Percentiles rank a stretch among this genome's conserved stretches.
These are phyloP conservation scores for Erodium maritimum DNA, from an alignment of 345 rosid species.

Conservation along the genomic window DNA sequence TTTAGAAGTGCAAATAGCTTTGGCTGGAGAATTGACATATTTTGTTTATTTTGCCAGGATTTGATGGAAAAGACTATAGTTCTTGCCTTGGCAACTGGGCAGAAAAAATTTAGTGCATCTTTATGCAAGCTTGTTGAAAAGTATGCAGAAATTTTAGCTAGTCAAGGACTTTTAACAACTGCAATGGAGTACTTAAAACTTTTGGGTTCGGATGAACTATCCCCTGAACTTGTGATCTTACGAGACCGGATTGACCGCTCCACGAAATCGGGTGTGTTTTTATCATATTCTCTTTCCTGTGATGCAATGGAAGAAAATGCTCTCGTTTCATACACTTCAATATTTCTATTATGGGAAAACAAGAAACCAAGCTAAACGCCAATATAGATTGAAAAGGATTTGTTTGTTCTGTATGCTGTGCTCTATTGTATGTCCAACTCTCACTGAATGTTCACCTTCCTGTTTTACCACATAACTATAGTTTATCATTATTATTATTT, in stretches of 20 bases:
- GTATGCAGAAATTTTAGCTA: slow-evolving; percentile 92
- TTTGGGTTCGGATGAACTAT: slow-evolving; percentile 67
- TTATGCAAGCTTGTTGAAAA: slow-evolving; percentile 92
- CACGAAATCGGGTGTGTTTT: slow-evolving; percentile 52
- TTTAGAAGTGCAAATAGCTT: neutral
- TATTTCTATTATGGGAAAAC: too few species aligned
- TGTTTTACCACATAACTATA: too few species aligned
- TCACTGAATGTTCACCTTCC: too few species aligned
- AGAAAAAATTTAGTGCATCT: slow-evolving; percentile 80
- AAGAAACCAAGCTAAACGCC: too few species aligned
- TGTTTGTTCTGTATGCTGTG: too few species aligned
- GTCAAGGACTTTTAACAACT: slow-evolving; percentile 76
- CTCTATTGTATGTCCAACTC: too few species aligned
- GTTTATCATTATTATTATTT: too few species aligned
- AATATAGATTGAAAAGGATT: too few species aligned
- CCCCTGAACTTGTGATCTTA: slow-evolving; percentile 77
- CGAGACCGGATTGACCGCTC: slow-evolving; percentile 71
- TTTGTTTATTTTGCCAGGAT: slow-evolving; percentile 39
- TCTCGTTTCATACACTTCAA: too few species aligned
- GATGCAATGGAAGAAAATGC: too few species aligned
- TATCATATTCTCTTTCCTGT: neutral
- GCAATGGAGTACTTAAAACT: slow-evolving; percentile 95
- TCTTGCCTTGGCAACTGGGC: slow-evolving; percentile 87
- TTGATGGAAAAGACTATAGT: slow-evolving; percentile 98
- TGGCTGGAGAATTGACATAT: slow-evolving; percentile 8